Evolutionary conservation across 1,284 basidiomycete genomes (phyloP).

Genomic region (Rhodofomes roseus): DNA sequence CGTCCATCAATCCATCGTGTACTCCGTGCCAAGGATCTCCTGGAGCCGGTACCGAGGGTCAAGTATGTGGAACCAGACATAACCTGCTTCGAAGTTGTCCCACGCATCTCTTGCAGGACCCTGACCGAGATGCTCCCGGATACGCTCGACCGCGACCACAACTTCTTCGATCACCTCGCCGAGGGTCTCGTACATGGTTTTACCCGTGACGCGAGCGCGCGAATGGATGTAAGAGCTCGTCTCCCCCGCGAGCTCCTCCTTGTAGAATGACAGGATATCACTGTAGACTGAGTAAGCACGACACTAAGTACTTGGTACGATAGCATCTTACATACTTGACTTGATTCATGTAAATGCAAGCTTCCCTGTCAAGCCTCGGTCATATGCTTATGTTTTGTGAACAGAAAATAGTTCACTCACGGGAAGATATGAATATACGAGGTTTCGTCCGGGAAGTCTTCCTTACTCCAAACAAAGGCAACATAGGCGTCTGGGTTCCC

Average conservation of each 20-base stretch:
- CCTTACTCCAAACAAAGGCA: not conserved
- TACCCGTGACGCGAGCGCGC: slow-evolving; percentile 6
- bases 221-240: slow-evolving; percentile 8
- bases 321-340: not conserved
- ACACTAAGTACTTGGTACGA: not conserved
- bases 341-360: not conserved
- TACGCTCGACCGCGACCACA: slow-evolving; percentile 5
- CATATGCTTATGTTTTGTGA: not conserved
- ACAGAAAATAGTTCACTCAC: not conserved
- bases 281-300: not conserved
- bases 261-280: slow-evolving; percentile 13
- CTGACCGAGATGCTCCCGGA: slow-evolving; percentile 6
- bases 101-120: slow-evolving; percentile 7
- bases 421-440: not conserved
- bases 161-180: slow-evolving; percentile 10
- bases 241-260: slow-evolving; percentile 10
- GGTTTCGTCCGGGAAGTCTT: not conserved
- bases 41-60: not conserved
- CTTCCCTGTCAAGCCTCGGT: not conserved
- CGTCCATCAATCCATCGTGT: not conserved
- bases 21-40: not conserved
- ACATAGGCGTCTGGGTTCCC: not conserved
- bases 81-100: slow-evolving; percentile 12
- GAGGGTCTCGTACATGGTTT: not conserved
- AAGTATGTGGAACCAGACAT: not conserved